A percentile compares a stretch with the other conserved stretches of the same genome.
Conservation (phyloP, 352 stramenopile genomes). For the Phytophthora colocasiae region DNA sequence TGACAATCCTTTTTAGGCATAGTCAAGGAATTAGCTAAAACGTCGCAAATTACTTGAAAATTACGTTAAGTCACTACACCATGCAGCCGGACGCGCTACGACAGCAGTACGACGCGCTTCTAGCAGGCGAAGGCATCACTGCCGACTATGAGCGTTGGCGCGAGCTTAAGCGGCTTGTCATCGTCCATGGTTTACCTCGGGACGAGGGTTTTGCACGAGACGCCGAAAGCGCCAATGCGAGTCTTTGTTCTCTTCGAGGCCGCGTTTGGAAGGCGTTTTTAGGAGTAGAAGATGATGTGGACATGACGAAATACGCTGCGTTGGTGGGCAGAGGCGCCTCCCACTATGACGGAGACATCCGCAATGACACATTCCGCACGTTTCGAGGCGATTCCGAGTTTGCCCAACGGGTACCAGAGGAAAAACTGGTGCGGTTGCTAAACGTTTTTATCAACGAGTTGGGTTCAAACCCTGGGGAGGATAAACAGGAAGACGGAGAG, state of each 20-base stretch:
- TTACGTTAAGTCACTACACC: not conserved
- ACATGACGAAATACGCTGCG: slow-evolving; percentile 67
- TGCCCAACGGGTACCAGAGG: slow-evolving; percentile 87
- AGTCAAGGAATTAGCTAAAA: slow-evolving; percentile 10
- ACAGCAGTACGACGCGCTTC: slow-evolving; percentile 32
- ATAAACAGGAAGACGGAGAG: slow-evolving; percentile 30
- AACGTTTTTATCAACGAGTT: slow-evolving; percentile 94
- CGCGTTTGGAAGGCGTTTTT: slow-evolving; percentile 92
- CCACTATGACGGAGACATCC: slow-evolving; percentile 87
- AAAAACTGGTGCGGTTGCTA: slow-evolving; percentile 90
- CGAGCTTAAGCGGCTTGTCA: slow-evolving; percentile 85
- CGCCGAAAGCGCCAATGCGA: slow-evolving; percentile 14
- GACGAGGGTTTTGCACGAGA: slow-evolving; percentile 36
- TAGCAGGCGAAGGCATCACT: slow-evolving; percentile 48
- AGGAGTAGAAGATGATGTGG: slow-evolving; percentile 70
- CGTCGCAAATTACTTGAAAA: slow-evolving; percentile 17
- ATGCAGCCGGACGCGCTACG: slow-evolving; percentile 15
- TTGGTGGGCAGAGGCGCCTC: slow-evolving; percentile 82
- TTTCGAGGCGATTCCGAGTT: slow-evolving; percentile 91
- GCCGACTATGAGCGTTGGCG: slow-evolving; percentile 79
- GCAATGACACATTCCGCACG: slow-evolving; percentile 93
- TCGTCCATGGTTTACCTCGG: slow-evolving; percentile 77
- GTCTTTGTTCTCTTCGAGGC: slow-evolving; percentile 73
- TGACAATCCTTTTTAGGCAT: slow-evolving; percentile 1
- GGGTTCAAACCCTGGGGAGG: slow-evolving; percentile 40